These are phyloP conservation scores for Linum lewisii DNA, from an alignment of 345 rosid genomes.

Conservation along the genomic window DNA sequence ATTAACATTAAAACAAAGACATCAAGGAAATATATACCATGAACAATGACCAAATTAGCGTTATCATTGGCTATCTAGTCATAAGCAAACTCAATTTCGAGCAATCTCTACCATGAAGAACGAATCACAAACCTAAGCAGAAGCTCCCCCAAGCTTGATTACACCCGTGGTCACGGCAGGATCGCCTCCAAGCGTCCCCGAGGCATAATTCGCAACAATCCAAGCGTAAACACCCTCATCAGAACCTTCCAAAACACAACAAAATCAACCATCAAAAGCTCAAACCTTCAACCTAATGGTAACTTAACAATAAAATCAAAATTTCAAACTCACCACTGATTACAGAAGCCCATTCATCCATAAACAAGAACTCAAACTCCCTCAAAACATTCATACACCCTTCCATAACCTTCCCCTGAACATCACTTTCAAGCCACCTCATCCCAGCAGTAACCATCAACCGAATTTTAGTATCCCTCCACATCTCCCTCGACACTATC, in stretches of 20 bases:
- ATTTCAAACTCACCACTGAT: conserved; percentile 46
- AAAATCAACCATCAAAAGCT: conserved; percentile 8
- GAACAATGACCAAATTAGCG: background rate
- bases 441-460: conserved; percentile 94
- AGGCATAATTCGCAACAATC: conserved; percentile 82
- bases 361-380: conserved; percentile 54
- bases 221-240: conserved; percentile 97
- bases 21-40: too few species aligned
- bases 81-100: too few species aligned
- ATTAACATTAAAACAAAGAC: too few species aligned
- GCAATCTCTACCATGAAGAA: background rate
- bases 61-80: background rate
- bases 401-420: conserved; percentile 50
- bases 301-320: background rate
- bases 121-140: conserved; percentile 59
- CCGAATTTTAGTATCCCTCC: conserved; percentile 70
- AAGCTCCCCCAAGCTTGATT: conserved; percentile 96
- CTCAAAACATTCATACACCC: conserved; percentile 44
- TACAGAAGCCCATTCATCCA: conserved; percentile 69
- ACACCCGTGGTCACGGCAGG: conserved; percentile 73
- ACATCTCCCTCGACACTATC: conserved; percentile 39
- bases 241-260: conserved; percentile 60
- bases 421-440: conserved; percentile 47
- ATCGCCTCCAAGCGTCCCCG: conserved; percentile 71
- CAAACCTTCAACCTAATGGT: background rate